phyloP scores from a whole-genome alignment of 192 early-diverging fungal genomes.

The Podila horticola region DNA sequence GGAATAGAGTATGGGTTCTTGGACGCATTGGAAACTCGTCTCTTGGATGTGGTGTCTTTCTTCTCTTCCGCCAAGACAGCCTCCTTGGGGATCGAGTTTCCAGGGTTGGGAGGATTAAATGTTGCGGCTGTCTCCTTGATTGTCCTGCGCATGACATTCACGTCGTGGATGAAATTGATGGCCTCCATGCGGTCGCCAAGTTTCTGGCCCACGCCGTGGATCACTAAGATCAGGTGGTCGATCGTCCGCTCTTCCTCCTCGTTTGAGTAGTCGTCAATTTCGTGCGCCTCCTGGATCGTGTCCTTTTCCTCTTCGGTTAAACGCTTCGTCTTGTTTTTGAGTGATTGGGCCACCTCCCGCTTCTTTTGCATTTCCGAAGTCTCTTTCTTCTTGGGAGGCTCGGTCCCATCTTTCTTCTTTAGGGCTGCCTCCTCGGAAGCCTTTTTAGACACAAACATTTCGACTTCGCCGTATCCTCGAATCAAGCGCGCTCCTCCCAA shows the following conservation, averaged over 20 bases:
- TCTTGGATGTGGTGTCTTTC: constrained; percentile 17
- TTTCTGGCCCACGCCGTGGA: constrained; percentile 92
- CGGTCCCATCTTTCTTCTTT: constrained; percentile 53
- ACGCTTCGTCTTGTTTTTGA: constrained; percentile 47
- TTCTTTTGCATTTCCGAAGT: constrained; percentile 43
- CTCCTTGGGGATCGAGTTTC: constrained; percentile 21
- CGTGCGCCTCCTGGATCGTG: constrained; percentile 58
- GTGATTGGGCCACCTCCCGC: constrained; percentile 25
- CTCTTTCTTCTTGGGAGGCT: constrained; percentile 37
- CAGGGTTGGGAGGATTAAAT: constrained; percentile 26
- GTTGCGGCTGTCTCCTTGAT: constrained; percentile 64
- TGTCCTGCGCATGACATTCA: constrained; percentile 73
- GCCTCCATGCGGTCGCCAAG: constrained; percentile 75
- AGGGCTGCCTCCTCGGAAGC: constrained; percentile 33
- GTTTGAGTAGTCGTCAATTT: constrained; percentile 57
- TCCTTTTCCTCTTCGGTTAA: constrained; percentile 45
- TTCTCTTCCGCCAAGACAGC: background rate
- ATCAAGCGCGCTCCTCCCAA: constrained; percentile 76
- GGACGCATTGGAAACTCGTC: constrained; percentile 9
- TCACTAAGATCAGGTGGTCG: constrained; percentile 82
- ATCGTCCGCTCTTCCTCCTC: constrained; percentile 72
- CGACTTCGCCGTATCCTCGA: constrained; percentile 81
- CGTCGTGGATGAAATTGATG: constrained; percentile 77
- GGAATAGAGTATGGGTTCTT: constrained; percentile 31
- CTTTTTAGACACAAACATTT: constrained; percentile 60